Evolutionary conservation across 2,329 filamentous ascomycete species (phyloP), one percentile per base, ranked within the genome.

Genomic region (Alternaria sp.): DNA sequence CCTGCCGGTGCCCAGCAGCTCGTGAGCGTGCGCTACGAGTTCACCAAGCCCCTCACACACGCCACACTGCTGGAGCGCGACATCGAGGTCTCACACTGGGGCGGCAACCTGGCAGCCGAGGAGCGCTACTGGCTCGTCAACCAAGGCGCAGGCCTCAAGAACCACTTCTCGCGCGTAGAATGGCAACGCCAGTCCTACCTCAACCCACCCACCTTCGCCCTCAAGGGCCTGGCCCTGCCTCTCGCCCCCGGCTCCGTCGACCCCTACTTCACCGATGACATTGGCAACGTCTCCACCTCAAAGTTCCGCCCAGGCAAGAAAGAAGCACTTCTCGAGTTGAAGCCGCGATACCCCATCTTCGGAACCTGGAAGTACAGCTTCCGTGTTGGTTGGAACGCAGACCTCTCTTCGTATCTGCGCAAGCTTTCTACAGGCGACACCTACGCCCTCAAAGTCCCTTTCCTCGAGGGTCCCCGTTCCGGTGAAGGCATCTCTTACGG

Each of bases 321-420:
- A 22, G 92, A 94, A 79, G 90, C 92, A n/a, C 83, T 90, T 43
- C 86, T 99, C 28, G 94, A 97, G 80, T 85, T 97, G 65, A 95
- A 94, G 84, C 95, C 95, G 20, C 89, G 95, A 54, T 99, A 97
- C 80, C 95, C 95, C n/a, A 80, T 99, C 25, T 99, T 97, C 73
- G 95, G 95, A 62, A 93, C 92, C 62, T 99, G 95, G 95, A 97
- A 97, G 81, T 98, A 97, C 81, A 95, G 92, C 67, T 99, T 98
- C 84, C 92, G 91, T 60, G 89, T 98, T 59, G 95, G 95, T 69
- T 99, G 95, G 95, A 96, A 98, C 82, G 90, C 92, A 54, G 89
- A 97, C 68, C 85, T 96, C 28, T 88, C 88, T 72, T 87, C 87
- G 59, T 95, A 92, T 78, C 78, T 99, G 67, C 89, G 92, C 71